A percentile compares a stretch with the other conserved stretches of the same genome.
phyloP scores from a whole-genome alignment of 768 basidiomycete species.

The Russula vinacea region DNA sequence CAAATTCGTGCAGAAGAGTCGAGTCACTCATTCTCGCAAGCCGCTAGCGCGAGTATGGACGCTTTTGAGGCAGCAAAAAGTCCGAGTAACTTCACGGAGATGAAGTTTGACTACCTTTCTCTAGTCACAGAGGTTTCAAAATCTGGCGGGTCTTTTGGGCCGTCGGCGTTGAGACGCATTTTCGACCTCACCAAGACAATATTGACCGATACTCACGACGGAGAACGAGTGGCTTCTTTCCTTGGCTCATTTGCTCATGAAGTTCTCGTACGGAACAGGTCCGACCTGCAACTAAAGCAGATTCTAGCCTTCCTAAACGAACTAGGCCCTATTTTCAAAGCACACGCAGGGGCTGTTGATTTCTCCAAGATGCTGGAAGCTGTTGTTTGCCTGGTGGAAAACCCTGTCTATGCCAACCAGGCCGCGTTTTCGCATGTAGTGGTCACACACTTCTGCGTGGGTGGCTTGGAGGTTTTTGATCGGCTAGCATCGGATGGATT shows the following conservation, averaged over 20 bases:
- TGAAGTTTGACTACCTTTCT: constrained; percentile 64
- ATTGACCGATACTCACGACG: constrained; percentile 43
- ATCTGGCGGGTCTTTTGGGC: constrained; percentile 48
- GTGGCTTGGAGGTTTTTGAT: constrained; percentile 40
- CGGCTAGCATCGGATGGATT: constrained; percentile 36
- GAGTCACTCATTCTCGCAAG: constrained; percentile 29
- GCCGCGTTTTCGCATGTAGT: constrained; percentile 45
- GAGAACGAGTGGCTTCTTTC: constrained; percentile 48
- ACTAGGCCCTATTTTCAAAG: constrained; percentile 53
- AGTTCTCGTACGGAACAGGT: constrained; percentile 47
- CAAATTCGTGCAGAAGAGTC: constrained; percentile 35
- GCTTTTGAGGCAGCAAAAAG: constrained; percentile 45
- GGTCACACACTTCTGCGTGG: constrained; percentile 36
- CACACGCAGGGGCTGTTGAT: constrained; percentile 50
- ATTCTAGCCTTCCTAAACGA: constrained; percentile 53
- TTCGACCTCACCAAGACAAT: constrained; percentile 56
- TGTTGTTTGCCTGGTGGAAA: constrained; percentile 45
- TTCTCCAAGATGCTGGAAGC: constrained; percentile 56
- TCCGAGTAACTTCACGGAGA: constrained; percentile 52
- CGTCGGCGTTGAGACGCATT: constrained; percentile 42
- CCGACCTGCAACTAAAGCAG: constrained; percentile 41
- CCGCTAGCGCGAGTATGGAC: constrained; percentile 35
- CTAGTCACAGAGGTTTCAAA: constrained; percentile 50
- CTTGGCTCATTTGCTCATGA: constrained; percentile 51
- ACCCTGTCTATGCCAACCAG: constrained; percentile 52